Evolutionary conservation across 73 alveolate species (phyloP).

Genomic region (Blepharisma japonicum): DNA sequence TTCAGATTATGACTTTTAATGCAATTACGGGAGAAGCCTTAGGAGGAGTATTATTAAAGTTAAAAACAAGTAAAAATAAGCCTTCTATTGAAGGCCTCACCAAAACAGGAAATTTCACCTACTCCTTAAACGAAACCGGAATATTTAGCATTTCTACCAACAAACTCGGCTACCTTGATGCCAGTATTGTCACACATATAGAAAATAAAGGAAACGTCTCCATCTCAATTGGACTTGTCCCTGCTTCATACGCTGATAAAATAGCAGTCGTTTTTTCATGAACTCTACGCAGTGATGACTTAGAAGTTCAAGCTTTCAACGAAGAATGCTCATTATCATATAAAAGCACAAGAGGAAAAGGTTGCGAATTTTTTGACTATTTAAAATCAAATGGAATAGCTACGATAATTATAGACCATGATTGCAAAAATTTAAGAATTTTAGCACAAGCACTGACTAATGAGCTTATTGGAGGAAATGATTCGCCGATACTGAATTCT

Average conservation of each 20-base stretch:
- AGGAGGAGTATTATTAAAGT: not conserved
- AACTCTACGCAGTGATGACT: not conserved
- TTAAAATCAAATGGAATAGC: not conserved
- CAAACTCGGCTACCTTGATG: not conserved
- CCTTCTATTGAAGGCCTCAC: slow-evolving; percentile 9
- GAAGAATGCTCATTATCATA: no score
- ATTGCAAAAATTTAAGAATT: not conserved
- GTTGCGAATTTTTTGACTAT: not conserved
- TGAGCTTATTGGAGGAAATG: not conserved
- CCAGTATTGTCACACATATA: not conserved
- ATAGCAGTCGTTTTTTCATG: slow-evolving; percentile 10
- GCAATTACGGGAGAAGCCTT: not conserved
- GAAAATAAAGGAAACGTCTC: not conserved
- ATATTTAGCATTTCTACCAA: not conserved
- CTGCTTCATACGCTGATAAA: not conserved
- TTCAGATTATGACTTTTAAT: not conserved
- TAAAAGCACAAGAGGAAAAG: not conserved
- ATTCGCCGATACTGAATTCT: not conserved
- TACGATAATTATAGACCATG: not conserved
- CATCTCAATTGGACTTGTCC: not conserved
- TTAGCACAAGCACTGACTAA: not conserved
- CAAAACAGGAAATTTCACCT: not conserved
- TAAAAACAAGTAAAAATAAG: not conserved
- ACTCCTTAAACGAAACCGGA: slow-evolving; percentile 10
- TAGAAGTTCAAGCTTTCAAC: not conserved